Percentiles rank a stretch among this genome's conserved stretches.
These are phyloP conservation scores for Yarrowia bubula DNA, from an alignment of 805 yeast genomes.

Conservation along the genomic window DNA sequence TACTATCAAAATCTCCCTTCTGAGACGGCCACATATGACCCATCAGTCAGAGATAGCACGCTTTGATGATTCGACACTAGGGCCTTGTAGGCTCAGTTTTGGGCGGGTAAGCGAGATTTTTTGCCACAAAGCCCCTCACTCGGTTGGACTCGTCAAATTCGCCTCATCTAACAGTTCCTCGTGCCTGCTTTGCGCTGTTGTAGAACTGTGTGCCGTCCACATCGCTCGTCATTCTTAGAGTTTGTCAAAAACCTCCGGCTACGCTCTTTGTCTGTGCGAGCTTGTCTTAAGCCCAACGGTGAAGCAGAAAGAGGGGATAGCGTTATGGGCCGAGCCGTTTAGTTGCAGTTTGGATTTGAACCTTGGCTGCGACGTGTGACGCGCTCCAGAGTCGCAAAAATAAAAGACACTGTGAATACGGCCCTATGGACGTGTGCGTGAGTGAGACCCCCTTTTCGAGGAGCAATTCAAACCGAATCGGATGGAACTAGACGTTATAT, in stretches of 20 bases:
- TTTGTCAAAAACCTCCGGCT: slow-evolving; percentile 7
- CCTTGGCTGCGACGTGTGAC: background rate
- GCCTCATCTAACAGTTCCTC: slow-evolving; percentile 3
- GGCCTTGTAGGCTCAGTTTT: too few relatives aligned
- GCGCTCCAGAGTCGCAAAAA: background rate
- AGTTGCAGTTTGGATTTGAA: slow-evolving; percentile 11
- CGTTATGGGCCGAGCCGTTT: slow-evolving; percentile 23
- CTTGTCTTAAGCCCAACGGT: slow-evolving; percentile 21
- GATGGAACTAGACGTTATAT: too few relatives aligned
- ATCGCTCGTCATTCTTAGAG: background rate
- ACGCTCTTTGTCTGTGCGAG: background rate
- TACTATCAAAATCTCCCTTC: too few relatives aligned
- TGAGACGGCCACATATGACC: too few relatives aligned
- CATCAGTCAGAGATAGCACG: too few relatives aligned
- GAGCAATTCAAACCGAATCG: too few relatives aligned
- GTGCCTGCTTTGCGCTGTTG: slow-evolving; percentile 23
- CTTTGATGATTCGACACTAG: too few relatives aligned
- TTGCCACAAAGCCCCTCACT: background rate
- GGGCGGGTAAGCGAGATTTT: background rate
- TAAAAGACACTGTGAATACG: background rate
- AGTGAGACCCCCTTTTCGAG: background rate
- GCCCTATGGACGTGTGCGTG: background rate
- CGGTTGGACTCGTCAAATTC: background rate
- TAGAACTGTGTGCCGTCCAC: background rate
- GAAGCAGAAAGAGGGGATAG: slow-evolving; percentile 26